Percentiles rank a stretch among this genome's conserved stretches.
These are phyloP conservation scores for Crithidia brevicula DNA, from an alignment of 208 protist species.

Conservation along the genomic window DNA sequence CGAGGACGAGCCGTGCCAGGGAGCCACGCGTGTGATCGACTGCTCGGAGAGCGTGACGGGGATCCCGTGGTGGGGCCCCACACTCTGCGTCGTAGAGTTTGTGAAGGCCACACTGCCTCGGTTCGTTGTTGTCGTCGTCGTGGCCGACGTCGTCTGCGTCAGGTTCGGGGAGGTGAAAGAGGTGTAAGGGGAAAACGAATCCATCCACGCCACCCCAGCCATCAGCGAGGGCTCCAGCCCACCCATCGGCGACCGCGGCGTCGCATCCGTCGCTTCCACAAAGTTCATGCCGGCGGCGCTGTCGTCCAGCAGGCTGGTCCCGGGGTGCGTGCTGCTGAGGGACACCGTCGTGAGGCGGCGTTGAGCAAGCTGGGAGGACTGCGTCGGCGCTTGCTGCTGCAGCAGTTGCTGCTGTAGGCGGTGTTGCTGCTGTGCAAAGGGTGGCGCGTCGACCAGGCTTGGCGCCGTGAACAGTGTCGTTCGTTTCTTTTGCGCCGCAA, in stretches of 20 bases:
- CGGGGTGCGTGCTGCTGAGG: neutral
- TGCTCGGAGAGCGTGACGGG: neutral
- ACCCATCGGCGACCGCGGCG: constrained; percentile 2
- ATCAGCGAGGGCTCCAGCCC: constrained; percentile 27
- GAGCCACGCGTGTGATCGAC: neutral
- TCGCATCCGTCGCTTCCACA: neutral
- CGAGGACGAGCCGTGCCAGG: neutral
- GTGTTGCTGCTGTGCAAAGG: too few species aligned
- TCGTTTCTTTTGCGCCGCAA: too few species aligned
- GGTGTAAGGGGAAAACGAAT: constrained; percentile 13
- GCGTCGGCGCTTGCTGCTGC: neutral
- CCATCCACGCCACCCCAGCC: constrained; percentile 28
- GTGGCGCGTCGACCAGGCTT: too few species aligned
- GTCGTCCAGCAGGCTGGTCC: constrained; percentile 11
- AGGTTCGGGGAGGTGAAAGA: constrained; percentile 8
- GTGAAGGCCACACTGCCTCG: constrained; percentile 14
- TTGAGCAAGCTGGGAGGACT: neutral
- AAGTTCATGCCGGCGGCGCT: constrained; percentile 8
- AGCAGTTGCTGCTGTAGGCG: neutral
- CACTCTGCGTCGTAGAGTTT: constrained; percentile 11
- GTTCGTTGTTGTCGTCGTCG: constrained; percentile 15
- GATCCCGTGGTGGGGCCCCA: neutral
- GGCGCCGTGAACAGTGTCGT: too few species aligned
- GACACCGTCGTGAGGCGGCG: neutral
- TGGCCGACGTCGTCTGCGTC: constrained; percentile 16